Evolutionary conservation across 768 basidiomycete genomes (phyloP).

Genomic region (Xerocomellus chrysenteron): DNA sequence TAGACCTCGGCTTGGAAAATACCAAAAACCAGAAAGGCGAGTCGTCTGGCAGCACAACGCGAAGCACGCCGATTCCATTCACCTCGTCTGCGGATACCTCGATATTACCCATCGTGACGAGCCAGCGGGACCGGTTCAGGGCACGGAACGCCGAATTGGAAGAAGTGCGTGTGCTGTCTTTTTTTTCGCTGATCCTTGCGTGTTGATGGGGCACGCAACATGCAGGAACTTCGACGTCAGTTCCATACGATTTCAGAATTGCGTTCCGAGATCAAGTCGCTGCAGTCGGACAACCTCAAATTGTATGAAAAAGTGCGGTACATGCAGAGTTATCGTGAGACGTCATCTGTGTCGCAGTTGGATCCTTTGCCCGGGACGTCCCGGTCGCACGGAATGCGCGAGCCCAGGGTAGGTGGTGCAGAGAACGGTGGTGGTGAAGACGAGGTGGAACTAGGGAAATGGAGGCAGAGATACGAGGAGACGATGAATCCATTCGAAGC

Average conservation of each 20-base stretch:
- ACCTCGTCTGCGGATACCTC: conserved; percentile 82
- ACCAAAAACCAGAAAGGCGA: conserved; percentile 12
- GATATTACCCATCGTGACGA: conserved; percentile 97
- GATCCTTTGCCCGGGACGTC: conserved; percentile 58
- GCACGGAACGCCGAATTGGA: conserved; percentile 96
- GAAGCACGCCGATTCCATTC: conserved; percentile 69
- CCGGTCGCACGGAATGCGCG: conserved; percentile 2
- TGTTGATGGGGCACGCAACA: not conserved
- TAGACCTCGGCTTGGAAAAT: conserved; percentile 42
- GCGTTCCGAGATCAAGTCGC: conserved; percentile 85
- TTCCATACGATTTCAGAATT: conserved; percentile 93
- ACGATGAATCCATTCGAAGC: conserved; percentile 98
- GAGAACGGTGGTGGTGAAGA: conserved; percentile 32
- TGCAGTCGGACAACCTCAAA: conserved; percentile 96
- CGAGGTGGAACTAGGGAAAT: conserved; percentile 81
- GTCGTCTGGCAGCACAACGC: conserved; percentile 27
- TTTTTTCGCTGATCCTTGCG: not conserved
- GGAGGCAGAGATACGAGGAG: conserved; percentile 91
- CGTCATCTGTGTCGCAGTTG: conserved; percentile 61
- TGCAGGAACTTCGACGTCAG: conserved; percentile 90
- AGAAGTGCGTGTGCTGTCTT: conserved; percentile 55
- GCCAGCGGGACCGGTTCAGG: conserved; percentile 95
- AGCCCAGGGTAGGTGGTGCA: conserved; percentile 1
- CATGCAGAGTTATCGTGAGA: conserved; percentile 94
- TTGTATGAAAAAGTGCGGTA: conserved; percentile 98